Conservation (phyloP, 768 basidiomycete species). For the Kwoniella pini region DNA sequence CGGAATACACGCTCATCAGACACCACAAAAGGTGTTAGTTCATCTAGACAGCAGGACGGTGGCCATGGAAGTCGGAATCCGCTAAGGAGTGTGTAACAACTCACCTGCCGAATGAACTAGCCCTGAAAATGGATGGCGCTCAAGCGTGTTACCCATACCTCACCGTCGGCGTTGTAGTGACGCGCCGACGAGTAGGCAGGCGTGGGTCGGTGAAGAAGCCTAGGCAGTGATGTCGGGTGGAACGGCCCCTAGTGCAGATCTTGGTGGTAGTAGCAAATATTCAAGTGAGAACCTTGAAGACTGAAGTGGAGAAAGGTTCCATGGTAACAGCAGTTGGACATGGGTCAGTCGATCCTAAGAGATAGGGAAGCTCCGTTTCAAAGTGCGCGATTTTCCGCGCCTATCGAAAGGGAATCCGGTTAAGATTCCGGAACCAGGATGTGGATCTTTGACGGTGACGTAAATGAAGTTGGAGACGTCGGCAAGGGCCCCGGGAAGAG, state of each 20-base stretch:
- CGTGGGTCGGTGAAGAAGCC: constrained; percentile 77
- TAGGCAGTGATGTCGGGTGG: constrained; percentile 71
- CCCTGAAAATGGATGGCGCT: constrained; percentile 90
- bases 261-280: constrained; percentile 88
- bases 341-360: constrained; percentile 83
- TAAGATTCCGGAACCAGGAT: constrained; percentile 76
- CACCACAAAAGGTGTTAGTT: constrained; percentile 84
- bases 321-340: constrained; percentile 84
- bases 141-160: constrained; percentile 82
- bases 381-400: constrained; percentile 66
- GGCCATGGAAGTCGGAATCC: constrained; percentile 83
- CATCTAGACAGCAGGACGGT: constrained; percentile 85
- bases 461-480: constrained; percentile 65
- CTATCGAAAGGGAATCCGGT: constrained; percentile 78
- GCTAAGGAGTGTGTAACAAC: constrained; percentile 86
- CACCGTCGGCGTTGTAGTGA: constrained; percentile 69
- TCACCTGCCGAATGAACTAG: constrained; percentile 89
- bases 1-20: constrained; percentile 76
- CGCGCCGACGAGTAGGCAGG: constrained; percentile 62
- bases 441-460: constrained; percentile 63
- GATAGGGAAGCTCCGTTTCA: constrained; percentile 74
- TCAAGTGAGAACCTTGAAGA: constrained; percentile 83
- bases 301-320: constrained; percentile 87
- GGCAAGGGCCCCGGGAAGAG: constrained; percentile 74
- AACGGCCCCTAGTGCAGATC: constrained; percentile 82